Evolutionary conservation across 208 protist genomes (phyloP).

Genomic region (Wallacemonas sp.): DNA sequence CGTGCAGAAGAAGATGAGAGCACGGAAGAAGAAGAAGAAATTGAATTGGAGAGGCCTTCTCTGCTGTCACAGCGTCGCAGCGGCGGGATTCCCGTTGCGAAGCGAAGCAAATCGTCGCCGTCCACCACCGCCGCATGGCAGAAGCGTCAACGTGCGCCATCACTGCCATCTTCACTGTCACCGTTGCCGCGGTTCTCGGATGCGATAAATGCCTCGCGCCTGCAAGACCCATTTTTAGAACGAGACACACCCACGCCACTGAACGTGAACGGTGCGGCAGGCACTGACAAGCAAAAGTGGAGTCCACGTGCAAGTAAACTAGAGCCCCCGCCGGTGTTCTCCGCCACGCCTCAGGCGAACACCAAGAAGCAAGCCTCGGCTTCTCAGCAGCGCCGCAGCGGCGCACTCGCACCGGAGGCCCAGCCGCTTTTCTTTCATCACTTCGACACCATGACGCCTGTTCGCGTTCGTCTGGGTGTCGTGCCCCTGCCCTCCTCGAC

Average conservation of each 20-base stretch:
- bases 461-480: conserved; percentile 53
- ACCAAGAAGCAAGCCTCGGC: too few relatives aligned
- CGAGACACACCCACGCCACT: not conserved
- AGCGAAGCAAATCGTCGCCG: not conserved
- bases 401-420: not conserved
- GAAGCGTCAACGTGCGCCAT: not conserved
- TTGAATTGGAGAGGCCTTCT: not conserved
- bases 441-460: conserved; percentile 28
- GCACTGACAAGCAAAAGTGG: too few relatives aligned
- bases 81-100: not conserved
- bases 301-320: too few relatives aligned
- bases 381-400: not conserved
- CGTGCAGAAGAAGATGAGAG: not conserved
- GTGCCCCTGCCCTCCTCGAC: conserved; percentile 37
- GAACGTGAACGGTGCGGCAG: not conserved
- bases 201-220: too few relatives aligned
- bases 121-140: not conserved
- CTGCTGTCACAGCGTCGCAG: not conserved
- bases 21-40: not conserved
- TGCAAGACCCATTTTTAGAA: not conserved
- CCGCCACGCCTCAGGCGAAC: not conserved
- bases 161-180: not conserved
- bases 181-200: too few relatives aligned
- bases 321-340: too few relatives aligned
- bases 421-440: conserved; percentile 39